Conservation (phyloP, 2,329 filamentous ascomycete species). For the Acrocalymma vagum region DNA sequence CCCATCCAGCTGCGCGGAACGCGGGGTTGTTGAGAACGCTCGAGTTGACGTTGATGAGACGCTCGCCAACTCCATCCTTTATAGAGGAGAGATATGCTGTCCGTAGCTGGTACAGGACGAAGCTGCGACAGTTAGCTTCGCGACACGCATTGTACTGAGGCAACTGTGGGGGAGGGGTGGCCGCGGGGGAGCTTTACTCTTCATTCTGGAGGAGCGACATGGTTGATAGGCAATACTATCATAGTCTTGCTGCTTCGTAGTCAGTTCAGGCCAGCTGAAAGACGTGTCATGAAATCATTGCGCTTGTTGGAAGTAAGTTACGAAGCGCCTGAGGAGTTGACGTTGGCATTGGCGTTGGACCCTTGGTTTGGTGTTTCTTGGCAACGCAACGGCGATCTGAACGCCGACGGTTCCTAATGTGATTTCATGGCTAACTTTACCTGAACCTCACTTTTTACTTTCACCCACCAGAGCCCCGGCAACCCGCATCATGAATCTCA, state of each 20-base stretch:
- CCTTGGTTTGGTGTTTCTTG: slow-evolving; percentile 18
- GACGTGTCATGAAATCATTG: slow-evolving; percentile 17
- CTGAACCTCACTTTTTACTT: slow-evolving; percentile 3
- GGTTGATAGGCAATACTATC: slow-evolving; percentile 20
- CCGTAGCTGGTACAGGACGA: slow-evolving; percentile 83
- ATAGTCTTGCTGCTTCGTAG: slow-evolving; percentile 22
- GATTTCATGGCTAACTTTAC: slow-evolving; percentile 22
- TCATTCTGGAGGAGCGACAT: slow-evolving; percentile 57
- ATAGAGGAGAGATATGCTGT: slow-evolving; percentile 82
- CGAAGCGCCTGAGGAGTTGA: not conserved
- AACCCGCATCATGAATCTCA: slow-evolving; percentile 70
- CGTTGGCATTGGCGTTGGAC: slow-evolving; percentile 15
- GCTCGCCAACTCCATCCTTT: slow-evolving; percentile 84
- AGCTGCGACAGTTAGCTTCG: slow-evolving; percentile 57
- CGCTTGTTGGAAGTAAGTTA: not conserved
- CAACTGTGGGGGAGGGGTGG: slow-evolving; percentile 8
- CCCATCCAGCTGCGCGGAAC: slow-evolving; percentile 86
- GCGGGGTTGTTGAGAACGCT: slow-evolving; percentile 80
- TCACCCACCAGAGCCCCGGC: slow-evolving; percentile 5
- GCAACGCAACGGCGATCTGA: slow-evolving; percentile 28
- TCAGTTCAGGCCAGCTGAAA: slow-evolving; percentile 44
- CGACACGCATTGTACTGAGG: too few relatives aligned
- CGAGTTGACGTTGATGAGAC: slow-evolving; percentile 82
- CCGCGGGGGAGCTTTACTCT: slow-evolving; percentile 47
- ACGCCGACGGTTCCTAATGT: slow-evolving; percentile 8